phyloP scores from a whole-genome alignment of 768 basidiomycete species.

The Leccinum subtestaceum region DNA sequence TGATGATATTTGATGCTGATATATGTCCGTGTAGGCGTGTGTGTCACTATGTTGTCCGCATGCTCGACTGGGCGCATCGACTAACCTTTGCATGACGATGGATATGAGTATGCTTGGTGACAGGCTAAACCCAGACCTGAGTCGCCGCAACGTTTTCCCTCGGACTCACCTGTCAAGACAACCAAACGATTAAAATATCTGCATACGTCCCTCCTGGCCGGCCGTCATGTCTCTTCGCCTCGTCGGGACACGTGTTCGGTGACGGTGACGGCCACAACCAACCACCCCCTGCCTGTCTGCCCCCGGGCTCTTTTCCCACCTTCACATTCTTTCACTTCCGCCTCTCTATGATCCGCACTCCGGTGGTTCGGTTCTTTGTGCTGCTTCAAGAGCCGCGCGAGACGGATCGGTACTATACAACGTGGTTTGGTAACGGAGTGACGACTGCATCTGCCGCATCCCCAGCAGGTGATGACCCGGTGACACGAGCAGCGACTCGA shows the following conservation, averaged over 20 bases:
- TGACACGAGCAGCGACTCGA: too few relatives aligned
- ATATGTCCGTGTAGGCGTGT: background rate
- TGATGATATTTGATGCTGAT: background rate
- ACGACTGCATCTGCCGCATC: background rate
- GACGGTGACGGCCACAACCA: background rate
- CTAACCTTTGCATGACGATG: slow-evolving; percentile 8
- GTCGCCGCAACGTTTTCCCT: background rate
- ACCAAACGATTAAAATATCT: background rate
- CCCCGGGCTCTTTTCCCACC: background rate
- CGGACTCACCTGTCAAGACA: background rate
- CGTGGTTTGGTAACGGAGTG: background rate
- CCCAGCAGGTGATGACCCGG: background rate
- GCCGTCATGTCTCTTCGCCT: background rate
- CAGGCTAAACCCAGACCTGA: background rate
- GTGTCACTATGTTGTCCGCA: background rate
- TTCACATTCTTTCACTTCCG: slow-evolving; percentile 15
- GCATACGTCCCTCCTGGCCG: background rate
- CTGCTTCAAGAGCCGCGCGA: slow-evolving; percentile 1
- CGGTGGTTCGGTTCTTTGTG: background rate
- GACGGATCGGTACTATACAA: slow-evolving; percentile 9
- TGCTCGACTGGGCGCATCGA: background rate
- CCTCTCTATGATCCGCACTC: slow-evolving; percentile 15
- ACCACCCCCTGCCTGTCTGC: background rate
- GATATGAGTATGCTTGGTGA: background rate
- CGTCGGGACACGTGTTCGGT: slow-evolving; percentile 15